These are phyloP conservation scores for Xylaria telfairii DNA, from an alignment of 495 filamentous ascomycete species.

Conservation along the genomic window DNA sequence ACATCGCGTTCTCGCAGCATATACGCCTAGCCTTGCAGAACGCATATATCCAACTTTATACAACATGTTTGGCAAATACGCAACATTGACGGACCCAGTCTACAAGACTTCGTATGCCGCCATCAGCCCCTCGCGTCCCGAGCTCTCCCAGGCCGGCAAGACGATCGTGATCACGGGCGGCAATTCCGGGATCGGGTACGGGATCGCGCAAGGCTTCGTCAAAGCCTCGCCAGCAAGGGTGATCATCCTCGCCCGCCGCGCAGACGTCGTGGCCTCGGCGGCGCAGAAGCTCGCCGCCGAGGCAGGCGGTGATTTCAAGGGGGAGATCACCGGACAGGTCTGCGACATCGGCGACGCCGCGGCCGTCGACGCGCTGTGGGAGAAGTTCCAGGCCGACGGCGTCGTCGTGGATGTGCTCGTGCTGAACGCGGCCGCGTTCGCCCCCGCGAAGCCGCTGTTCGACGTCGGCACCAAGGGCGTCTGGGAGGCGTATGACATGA, in stretches of 20 bases:
- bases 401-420: constrained; percentile 48
- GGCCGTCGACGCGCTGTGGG: constrained; percentile 43
- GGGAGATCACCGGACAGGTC: constrained; percentile 29
- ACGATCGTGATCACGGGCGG: constrained; percentile 57
- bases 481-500: constrained; percentile 43
- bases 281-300: constrained; percentile 22
- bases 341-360: constrained; percentile 38
- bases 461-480: constrained; percentile 34
- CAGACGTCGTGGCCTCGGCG: constrained; percentile 22
- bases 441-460: constrained; percentile 29
- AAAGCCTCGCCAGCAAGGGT: constrained; percentile 34
- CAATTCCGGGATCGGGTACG: constrained; percentile 41
- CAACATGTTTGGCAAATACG: constrained; percentile 20
- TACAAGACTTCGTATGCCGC: constrained; percentile 46
- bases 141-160: constrained; percentile 54
- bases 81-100: constrained; percentile 30
- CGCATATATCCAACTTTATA: neutral
- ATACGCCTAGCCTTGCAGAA: neutral
- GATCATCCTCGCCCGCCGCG: constrained; percentile 40
- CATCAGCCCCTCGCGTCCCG: constrained; percentile 49
- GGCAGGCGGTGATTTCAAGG: neutral
- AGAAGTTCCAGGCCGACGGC: constrained; percentile 33
- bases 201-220: constrained; percentile 43
- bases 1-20: neutral
- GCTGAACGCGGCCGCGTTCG: constrained; percentile 41